Evolutionary conservation across 345 rosid species (phyloP).

Genomic region (Gossypioides kirkii): DNA sequence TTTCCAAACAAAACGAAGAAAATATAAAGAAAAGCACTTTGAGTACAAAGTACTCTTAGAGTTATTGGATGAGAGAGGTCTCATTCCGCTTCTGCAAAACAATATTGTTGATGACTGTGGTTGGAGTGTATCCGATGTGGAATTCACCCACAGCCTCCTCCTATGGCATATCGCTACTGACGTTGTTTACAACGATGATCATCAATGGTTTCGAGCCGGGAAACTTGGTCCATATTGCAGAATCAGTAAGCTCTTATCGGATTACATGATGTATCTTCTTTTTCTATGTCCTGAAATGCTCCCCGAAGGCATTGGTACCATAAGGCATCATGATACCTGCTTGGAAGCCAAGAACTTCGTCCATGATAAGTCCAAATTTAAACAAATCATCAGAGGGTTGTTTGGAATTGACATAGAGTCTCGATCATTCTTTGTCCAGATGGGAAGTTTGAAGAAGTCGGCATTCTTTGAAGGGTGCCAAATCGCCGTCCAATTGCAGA

Average conservation of each 20-base stretch:
- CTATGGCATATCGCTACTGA: constrained; percentile 31
- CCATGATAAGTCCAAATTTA: too few relatives aligned
- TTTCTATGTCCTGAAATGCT: constrained; percentile 10
- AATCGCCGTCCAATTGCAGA: constrained; percentile 6
- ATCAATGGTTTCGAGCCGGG: background rate
- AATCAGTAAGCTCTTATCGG: constrained; percentile 18
- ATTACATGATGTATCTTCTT: constrained; percentile 17
- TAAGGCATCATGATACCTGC: constrained; percentile 17
- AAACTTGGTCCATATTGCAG: background rate
- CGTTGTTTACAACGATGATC: constrained; percentile 11
- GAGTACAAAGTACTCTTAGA: background rate
- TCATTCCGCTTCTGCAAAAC: background rate
- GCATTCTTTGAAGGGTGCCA: constrained; percentile 12
- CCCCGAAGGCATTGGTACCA: constrained; percentile 13
- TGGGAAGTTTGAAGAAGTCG: constrained; percentile 6
- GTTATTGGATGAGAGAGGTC: constrained; percentile 1
- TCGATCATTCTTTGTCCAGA: background rate
- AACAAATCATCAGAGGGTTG: background rate
- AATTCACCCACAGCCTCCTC: constrained; percentile 23
- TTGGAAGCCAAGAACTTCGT: background rate
- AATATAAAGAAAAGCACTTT: background rate
- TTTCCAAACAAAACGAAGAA: background rate
- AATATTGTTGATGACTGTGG: background rate
- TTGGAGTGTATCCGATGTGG: constrained; percentile 9
- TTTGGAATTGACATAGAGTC: background rate